Evolutionary conservation across 1,139 yeast species (phyloP).

Genomic region (Meyerozyma elateridarum): DNA sequence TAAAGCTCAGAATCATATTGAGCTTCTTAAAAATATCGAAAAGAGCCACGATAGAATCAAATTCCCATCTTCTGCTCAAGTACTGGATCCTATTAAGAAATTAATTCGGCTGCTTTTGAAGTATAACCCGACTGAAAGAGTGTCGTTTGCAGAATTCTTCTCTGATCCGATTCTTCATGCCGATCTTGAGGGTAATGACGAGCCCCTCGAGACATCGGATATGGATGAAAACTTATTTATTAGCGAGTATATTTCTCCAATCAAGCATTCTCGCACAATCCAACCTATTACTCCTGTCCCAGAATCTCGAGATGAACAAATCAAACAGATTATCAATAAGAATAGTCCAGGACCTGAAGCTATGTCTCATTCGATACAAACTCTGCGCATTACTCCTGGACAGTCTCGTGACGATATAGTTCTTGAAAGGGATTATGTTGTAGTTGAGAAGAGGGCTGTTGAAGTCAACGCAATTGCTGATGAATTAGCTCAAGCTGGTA

Average conservation of each 20-base stretch:
- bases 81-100: slow-evolving; percentile 58
- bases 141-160: slow-evolving; percentile 85
- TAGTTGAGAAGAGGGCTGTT: slow-evolving; percentile 88
- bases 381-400: slow-evolving; percentile 7
- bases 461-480: slow-evolving; percentile 96
- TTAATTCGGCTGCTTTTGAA: slow-evolving; percentile 73
- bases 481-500: slow-evolving; percentile 70
- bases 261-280: slow-evolving; percentile 19
- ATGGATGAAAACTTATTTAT: slow-evolving; percentile 77
- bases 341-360: slow-evolving; percentile 42
- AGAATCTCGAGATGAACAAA: slow-evolving; percentile 37
- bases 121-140: slow-evolving; percentile 81
- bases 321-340: slow-evolving; percentile 38
- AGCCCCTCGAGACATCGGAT: slow-evolving; percentile 62
- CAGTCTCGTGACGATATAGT: slow-evolving; percentile 28
- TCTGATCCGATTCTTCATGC: slow-evolving; percentile 50
- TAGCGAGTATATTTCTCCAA: slow-evolving; percentile 64
- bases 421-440: slow-evolving; percentile 82
- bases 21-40: slow-evolving; percentile 79
- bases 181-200: slow-evolving; percentile 44
- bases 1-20: slow-evolving; percentile 88
- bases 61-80: slow-evolving; percentile 63
- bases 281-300: slow-evolving; percentile 13
- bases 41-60: slow-evolving; percentile 69
- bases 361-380: slow-evolving; percentile 22